Percentiles rank a stretch among this genome's conserved stretches.
Evolutionary conservation across 1,284 basidiomycete species (phyloP).

Genomic region (Malassezia pachydermatis): DNA sequence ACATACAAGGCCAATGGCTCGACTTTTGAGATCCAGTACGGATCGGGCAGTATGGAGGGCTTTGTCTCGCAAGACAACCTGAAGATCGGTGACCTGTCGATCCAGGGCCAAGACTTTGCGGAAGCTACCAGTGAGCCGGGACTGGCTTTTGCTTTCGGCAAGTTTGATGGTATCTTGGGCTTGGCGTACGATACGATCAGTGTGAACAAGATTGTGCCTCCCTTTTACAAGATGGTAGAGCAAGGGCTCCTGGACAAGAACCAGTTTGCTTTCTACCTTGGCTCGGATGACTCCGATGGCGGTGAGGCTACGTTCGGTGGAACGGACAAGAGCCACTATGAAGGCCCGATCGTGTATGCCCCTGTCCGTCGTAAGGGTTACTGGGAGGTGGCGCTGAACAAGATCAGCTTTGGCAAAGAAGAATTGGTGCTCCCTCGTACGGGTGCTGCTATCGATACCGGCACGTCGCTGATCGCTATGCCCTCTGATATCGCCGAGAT

Average conservation of each 20-base stretch:
- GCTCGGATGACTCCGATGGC: slow-evolving; percentile 72
- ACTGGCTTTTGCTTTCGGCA: slow-evolving; percentile 81
- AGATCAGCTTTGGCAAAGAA: slow-evolving; percentile 56
- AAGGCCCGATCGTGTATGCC: slow-evolving; percentile 73
- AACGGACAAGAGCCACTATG: slow-evolving; percentile 68
- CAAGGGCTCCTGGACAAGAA: slow-evolving; percentile 71
- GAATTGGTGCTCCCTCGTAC: slow-evolving; percentile 72
- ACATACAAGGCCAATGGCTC: slow-evolving; percentile 87
- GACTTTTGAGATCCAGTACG: slow-evolving; percentile 85
- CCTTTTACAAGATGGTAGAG: slow-evolving; percentile 89
- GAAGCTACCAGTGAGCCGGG: slow-evolving; percentile 95
- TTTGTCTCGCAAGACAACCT: slow-evolving; percentile 80
- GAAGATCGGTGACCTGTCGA: slow-evolving; percentile 69
- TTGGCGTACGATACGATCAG: slow-evolving; percentile 92
- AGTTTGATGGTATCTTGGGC: slow-evolving; percentile 89
- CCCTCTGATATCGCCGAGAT: slow-evolving; percentile 94
- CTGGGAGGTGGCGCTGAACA: slow-evolving; percentile 58
- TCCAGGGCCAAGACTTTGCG: slow-evolving; percentile 78
- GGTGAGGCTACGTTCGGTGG: slow-evolving; percentile 92
- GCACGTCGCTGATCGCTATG: slow-evolving; percentile 78
- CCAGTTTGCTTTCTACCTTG: slow-evolving; percentile 90
- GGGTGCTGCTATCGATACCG: slow-evolving; percentile 65
- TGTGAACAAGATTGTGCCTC: slow-evolving; percentile 84
- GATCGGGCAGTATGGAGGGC: slow-evolving; percentile 92
- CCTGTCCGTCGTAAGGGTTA: slow-evolving; percentile 93